Evolutionary conservation across 2,329 filamentous ascomycete species (phyloP), one percentile per base, ranked within the genome.

Genomic region (Xylaria hypoxylon): DNA sequence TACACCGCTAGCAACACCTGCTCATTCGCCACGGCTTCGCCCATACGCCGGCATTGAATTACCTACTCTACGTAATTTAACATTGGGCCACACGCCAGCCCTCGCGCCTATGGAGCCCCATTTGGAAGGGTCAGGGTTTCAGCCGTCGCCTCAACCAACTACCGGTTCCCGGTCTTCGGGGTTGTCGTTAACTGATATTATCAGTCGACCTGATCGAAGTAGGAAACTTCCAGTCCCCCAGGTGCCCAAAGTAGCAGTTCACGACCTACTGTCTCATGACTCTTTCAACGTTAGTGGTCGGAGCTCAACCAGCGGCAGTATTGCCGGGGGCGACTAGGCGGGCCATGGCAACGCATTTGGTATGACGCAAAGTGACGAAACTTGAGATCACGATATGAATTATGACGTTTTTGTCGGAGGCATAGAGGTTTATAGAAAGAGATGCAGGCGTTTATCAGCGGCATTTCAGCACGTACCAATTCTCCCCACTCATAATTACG

Each of bases 1-100:
- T 83, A 98, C 96, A n/a, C 95, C 95, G n/a, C 89, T 98, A 62
- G 95, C 94, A 31, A 99, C 95, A 5, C 95, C 95, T 4, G 95
- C 94, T 48, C 96, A 98, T 80, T 97, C 94, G 19, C 96, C 96
- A 58, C 92, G 96, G 48, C 85, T 99, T 72, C 88, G 94, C 67
- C 93, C 95, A 2, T 91, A 92, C 76, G 87, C 84, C 71, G 89
- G 91, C 71, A 86, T 95, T 73, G 94, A 97, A 79, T 85, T 98
- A 61, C 95, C 96, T 35, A 93, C 92, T 48, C 89, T 99, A 73
- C 90, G 96, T 64, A 86, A 86, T 71, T 78, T 89, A 62, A 84
- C 84, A 31, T 78, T 88, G 61, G 80, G 84, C 52, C 84, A 86
- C 70, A 85, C 84, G 17, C 86, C 86, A 2, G 86, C 86, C 8